These are phyloP conservation scores for Discostella stelligera DNA, from an alignment of 352 stramenopile genomes.

Conservation along the genomic window DNA sequence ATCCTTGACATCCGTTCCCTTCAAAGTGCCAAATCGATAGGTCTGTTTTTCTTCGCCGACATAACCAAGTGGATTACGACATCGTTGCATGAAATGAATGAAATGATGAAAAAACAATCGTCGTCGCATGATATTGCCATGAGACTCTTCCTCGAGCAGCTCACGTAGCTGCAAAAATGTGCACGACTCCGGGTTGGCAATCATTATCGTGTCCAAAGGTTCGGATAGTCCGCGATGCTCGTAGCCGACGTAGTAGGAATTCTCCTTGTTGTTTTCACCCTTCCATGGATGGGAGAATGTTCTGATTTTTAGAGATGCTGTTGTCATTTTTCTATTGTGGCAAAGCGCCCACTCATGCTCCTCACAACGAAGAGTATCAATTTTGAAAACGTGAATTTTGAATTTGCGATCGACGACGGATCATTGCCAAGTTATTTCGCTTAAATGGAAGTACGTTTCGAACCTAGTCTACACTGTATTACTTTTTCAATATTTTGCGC, in stretches of 20 bases:
- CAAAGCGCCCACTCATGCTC: too few relatives aligned
- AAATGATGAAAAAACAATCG: slow-evolving; percentile 19
- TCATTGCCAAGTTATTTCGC: too few relatives aligned
- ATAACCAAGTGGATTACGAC: slow-evolving; percentile 23
- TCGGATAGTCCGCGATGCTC: slow-evolving; percentile 21
- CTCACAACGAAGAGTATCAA: too few relatives aligned
- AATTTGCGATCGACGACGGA: too few relatives aligned
- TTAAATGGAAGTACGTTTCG: too few relatives aligned
- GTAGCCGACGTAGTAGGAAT: slow-evolving; percentile 27
- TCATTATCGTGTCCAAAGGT: slow-evolving; percentile 2
- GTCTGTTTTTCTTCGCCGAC: slow-evolving; percentile 1
- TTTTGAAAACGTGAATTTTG: too few relatives aligned
- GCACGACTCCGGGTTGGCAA: not conserved
- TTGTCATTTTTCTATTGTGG: slow-evolving; percentile 24
- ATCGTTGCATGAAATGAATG: slow-evolving; percentile 24
- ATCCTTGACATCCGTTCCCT: slow-evolving; percentile 4
- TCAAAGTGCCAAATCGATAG: slow-evolving; percentile 20
- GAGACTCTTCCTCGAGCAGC: slow-evolving; percentile 17
- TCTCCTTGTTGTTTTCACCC: slow-evolving; percentile 15
- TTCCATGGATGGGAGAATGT: slow-evolving; percentile 21
- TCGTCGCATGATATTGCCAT: slow-evolving; percentile 15
- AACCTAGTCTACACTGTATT: too few relatives aligned
- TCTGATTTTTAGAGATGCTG: slow-evolving; percentile 6
- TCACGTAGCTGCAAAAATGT: slow-evolving; percentile 22
- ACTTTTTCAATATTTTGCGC: too few relatives aligned